Evolutionary conservation across 2,329 filamentous ascomycete genomes (phyloP).

Genomic region (Aurifilum marmelostoma): DNA sequence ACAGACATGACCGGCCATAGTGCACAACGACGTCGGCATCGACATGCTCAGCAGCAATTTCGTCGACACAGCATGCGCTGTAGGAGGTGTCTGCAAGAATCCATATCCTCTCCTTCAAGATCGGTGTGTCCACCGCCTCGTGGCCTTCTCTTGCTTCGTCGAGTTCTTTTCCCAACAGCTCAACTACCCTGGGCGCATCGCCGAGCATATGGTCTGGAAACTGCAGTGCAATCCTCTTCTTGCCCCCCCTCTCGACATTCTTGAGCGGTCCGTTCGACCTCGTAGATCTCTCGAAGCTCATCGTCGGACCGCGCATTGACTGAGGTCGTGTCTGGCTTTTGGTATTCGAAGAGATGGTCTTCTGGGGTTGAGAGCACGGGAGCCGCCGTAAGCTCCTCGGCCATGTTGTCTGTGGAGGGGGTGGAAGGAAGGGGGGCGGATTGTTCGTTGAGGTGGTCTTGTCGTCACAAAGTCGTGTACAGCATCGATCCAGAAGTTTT

Average conservation of each 20-base stretch:
- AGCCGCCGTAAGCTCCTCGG: constrained; percentile 52
- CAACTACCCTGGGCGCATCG: constrained; percentile 81
- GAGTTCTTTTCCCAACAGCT: constrained; percentile 54
- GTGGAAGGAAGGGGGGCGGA: no score
- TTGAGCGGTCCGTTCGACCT: constrained; percentile 76
- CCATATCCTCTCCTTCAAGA: constrained; percentile 57
- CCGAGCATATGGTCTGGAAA: constrained; percentile 92
- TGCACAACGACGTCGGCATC: constrained; percentile 91
- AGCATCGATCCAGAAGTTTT: not conserved
- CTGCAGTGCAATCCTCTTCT: constrained; percentile 83
- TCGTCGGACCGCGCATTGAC: constrained; percentile 53
- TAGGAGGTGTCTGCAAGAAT: constrained; percentile 96
- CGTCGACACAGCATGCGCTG: constrained; percentile 95
- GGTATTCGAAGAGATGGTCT: constrained; percentile 59
- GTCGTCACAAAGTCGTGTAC: not conserved
- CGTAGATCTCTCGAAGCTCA: constrained; percentile 78
- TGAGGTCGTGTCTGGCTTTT: constrained; percentile 41
- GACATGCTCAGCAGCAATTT: constrained; percentile 93
- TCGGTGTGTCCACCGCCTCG: not conserved
- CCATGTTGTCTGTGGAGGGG: constrained; percentile 41
- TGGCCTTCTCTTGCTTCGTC: constrained; percentile 28
- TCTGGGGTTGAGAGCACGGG: constrained; percentile 68
- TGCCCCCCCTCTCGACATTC: constrained; percentile 75
- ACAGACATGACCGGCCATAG: constrained; percentile 90
- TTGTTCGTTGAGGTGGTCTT: not conserved